Evolutionary conservation across 2,329 filamentous ascomycete genomes (phyloP).

Genomic region (Aspergillus uvarum): DNA sequence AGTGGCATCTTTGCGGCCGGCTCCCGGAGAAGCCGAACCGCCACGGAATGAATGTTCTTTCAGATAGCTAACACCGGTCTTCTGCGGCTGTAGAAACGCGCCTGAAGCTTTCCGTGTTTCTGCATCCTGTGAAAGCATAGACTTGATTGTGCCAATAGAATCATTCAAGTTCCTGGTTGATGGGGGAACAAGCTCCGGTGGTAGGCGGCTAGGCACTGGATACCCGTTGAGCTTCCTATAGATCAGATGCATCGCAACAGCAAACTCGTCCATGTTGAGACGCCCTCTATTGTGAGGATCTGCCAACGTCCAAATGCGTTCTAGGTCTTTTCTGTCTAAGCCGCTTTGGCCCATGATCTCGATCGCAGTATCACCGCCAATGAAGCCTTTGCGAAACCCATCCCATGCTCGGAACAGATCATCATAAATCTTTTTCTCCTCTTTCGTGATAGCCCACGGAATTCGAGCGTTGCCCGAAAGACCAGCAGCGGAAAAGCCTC

Average conservation of each 20-base stretch:
- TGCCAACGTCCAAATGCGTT: constrained; percentile 90
- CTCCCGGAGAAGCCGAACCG: constrained; percentile 55
- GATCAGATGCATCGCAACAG: constrained; percentile 98
- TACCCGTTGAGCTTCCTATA: constrained; percentile 97
- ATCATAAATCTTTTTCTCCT: constrained; percentile 97
- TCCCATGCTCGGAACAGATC: constrained; percentile 95
- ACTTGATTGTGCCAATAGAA: constrained; percentile 91
- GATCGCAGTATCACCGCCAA: constrained; percentile 87
- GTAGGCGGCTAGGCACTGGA: constrained; percentile 80
- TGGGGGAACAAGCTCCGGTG: constrained; percentile 88
- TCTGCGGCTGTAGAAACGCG: constrained; percentile 86
- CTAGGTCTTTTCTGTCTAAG: constrained; percentile 82
- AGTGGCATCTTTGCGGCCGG: constrained; percentile 84
- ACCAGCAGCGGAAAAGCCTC: constrained; percentile 78
- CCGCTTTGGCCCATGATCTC: constrained; percentile 98
- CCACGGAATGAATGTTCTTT: constrained; percentile 91
- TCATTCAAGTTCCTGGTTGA: constrained; percentile 91
- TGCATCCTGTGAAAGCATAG: constrained; percentile 82
- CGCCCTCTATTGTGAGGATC: constrained; percentile 93
- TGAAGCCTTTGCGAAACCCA: constrained; percentile 86
- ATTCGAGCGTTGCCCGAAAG: constrained; percentile 92
- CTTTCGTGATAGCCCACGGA: constrained; percentile 97
- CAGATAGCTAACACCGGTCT: constrained; percentile 96
- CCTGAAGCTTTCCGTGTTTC: constrained; percentile 86
- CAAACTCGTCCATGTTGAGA: constrained; percentile 94